phyloP scores from a whole-genome alignment of 768 basidiomycete species.

The Ramaria rubella region DNA sequence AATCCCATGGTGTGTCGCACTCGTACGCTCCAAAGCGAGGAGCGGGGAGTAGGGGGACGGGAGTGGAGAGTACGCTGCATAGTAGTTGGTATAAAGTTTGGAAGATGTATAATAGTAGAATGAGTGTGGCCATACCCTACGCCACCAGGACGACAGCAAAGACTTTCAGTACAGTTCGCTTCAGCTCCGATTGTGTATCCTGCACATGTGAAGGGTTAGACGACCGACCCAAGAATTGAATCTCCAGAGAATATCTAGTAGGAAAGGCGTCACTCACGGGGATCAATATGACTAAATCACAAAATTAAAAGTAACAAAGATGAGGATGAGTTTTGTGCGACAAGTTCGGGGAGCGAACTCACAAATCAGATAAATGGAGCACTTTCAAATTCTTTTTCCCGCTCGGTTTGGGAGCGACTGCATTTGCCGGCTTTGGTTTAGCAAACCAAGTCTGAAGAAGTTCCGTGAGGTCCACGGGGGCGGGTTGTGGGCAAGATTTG shows the following conservation, averaged over 20 bases:
- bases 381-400: background rate
- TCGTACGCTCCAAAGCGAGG: constrained; percentile 20
- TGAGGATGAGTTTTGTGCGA: no score
- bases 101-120: background rate
- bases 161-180: constrained; percentile 17
- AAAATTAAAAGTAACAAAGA: background rate
- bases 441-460: constrained; percentile 3
- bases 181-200: constrained; percentile 22
- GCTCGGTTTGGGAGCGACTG: background rate
- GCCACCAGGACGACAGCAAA: constrained; percentile 18
- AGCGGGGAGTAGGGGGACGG: constrained; percentile 13
- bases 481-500: constrained; percentile 6
- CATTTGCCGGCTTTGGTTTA: constrained; percentile 10
- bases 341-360: background rate
- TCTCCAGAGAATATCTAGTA: background rate
- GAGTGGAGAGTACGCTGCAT: background rate
- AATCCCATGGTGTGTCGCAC: constrained; percentile 22
- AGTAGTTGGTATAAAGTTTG: background rate
- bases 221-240: background rate
- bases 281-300: constrained; percentile 18
- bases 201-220: background rate
- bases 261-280: constrained; percentile 7
- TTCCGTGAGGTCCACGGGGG: background rate
- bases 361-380: constrained; percentile 11
- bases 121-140: constrained; percentile 6